phyloP scores from a whole-genome alignment of 768 basidiomycete genomes.

The Amanita pseudoporphyria region DNA sequence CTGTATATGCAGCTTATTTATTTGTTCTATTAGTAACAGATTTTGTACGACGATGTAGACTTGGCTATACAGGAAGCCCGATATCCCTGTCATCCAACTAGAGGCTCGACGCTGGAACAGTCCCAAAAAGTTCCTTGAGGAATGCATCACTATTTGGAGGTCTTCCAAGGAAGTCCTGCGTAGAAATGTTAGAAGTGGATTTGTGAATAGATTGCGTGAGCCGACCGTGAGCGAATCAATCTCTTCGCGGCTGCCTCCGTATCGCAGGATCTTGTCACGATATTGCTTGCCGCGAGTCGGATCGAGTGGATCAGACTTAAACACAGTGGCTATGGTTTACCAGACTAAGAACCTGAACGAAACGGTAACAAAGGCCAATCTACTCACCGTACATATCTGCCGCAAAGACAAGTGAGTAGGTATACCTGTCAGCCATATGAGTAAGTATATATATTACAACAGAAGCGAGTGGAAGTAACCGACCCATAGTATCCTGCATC shows the following conservation, averaged over 20 bases:
- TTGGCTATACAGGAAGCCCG: neutral
- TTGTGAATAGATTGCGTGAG: neutral
- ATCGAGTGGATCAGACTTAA: conserved; percentile 70
- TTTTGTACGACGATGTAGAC: neutral
- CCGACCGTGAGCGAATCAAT: conserved; percentile 65
- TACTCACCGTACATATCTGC: conserved; percentile 45
- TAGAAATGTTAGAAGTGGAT: neutral
- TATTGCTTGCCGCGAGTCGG: conserved; percentile 58
- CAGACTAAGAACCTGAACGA: neutral
- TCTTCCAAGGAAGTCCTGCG: conserved; percentile 69
- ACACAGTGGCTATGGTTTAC: conserved; percentile 48
- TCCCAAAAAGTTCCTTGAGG: conserved; percentile 52
- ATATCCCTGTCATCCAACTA: conserved; percentile 11
- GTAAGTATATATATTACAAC: conserved; percentile 4
- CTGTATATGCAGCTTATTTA: neutral
- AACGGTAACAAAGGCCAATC: neutral
- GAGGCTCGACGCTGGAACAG: conserved; percentile 25
- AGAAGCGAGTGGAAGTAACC: conserved; percentile 1
- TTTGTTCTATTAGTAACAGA: neutral
- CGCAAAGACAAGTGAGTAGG: conserved; percentile 62
- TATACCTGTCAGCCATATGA: conserved; percentile 31
- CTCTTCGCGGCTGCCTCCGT: conserved; percentile 76
- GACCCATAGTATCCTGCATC: conserved; percentile 61
- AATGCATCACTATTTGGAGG: conserved; percentile 71
- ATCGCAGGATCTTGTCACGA: conserved; percentile 63